These are phyloP conservation scores for Mucor piriformis DNA, from an alignment of 371 early-diverging fungal species.

Conservation along the genomic window DNA sequence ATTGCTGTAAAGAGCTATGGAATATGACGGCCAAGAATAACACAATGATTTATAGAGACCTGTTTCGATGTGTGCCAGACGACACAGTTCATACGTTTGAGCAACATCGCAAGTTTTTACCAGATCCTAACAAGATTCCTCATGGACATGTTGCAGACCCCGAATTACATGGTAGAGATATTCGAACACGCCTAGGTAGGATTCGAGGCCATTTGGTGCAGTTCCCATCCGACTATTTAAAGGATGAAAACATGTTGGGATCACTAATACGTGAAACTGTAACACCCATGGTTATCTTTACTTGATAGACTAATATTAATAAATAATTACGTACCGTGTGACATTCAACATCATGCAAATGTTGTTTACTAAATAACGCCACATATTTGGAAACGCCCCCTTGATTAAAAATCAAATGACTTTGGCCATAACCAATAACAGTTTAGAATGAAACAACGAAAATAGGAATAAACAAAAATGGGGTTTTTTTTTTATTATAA, in stretches of 20 bases:
- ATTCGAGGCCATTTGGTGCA: conserved; percentile 71
- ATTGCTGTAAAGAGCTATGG: conserved; percentile 69
- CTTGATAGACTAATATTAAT: conserved; percentile 9
- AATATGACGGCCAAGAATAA: conserved; percentile 65
- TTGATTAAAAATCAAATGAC: not conserved
- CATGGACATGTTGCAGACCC: conserved; percentile 65
- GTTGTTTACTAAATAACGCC: not conserved
- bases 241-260: conserved; percentile 69
- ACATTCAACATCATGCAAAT: not conserved
- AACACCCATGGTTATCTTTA: conserved; percentile 57
- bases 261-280: conserved; percentile 52
- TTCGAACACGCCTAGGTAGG: conserved; percentile 39
- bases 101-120: conserved; percentile 63
- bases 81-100: conserved; percentile 70
- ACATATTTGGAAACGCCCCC: not conserved
- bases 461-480: not conserved
- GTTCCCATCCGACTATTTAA: conserved; percentile 74
- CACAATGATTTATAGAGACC: conserved; percentile 70
- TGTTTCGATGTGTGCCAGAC: conserved; percentile 90
- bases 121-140: conserved; percentile 52
- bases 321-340: not conserved
- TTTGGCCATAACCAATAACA: not conserved
- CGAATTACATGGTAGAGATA: conserved; percentile 34
- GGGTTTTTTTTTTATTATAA: not conserved
- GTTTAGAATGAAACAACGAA: not conserved